A percentile compares a stretch with the other conserved stretches of the same genome.
These are phyloP conservation scores for Phytophthora vignae DNA, from an alignment of 352 stramenopile genomes.

Conservation along the genomic window DNA sequence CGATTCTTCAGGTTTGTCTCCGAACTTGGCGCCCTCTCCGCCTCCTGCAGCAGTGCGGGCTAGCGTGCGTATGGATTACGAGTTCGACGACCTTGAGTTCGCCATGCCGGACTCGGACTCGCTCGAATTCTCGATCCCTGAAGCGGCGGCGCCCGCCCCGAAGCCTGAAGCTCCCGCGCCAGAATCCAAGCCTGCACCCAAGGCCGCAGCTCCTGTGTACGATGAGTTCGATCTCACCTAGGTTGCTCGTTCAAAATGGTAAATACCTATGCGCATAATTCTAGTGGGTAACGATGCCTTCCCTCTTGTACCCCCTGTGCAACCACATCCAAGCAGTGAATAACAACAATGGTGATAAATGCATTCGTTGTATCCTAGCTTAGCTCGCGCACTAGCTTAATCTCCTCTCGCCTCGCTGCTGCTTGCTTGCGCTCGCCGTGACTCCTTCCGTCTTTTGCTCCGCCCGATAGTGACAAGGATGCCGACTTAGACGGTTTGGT, in stretches of 20 bases:
- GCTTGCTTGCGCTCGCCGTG: conserved; percentile 54
- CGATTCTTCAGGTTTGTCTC: conserved; percentile 19
- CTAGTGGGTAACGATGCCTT: conserved; percentile 26
- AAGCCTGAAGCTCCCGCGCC: conserved; percentile 26
- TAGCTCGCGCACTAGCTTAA: conserved; percentile 65
- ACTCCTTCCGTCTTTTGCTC: conserved; percentile 26
- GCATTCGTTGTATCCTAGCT: conserved; percentile 39
- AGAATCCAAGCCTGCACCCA: conserved; percentile 21
- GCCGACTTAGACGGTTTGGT: conserved; percentile 17
- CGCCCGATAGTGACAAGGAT: conserved; percentile 1
- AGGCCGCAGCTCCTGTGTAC: conserved; percentile 40
- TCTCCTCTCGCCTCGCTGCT: conserved; percentile 55
- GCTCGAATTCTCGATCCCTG: conserved; percentile 44
- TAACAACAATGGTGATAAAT: conserved; percentile 21
- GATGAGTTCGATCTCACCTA: conserved; percentile 86
- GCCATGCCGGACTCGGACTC: conserved; percentile 52
- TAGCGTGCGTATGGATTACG: conserved; percentile 58
- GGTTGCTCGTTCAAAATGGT: conserved; percentile 8
- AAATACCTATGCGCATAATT: conserved; percentile 3
- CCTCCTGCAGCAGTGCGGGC: conserved; percentile 24
- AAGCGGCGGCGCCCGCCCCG: conserved; percentile 23
- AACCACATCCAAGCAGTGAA: conserved; percentile 3
- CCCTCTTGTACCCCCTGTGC: not conserved
- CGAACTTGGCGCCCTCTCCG: conserved; percentile 22
- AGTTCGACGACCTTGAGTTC: conserved; percentile 76